phyloP scores from a whole-genome alignment of 2,329 filamentous ascomycete species.

The Stemphylium lycopersici region DNA sequence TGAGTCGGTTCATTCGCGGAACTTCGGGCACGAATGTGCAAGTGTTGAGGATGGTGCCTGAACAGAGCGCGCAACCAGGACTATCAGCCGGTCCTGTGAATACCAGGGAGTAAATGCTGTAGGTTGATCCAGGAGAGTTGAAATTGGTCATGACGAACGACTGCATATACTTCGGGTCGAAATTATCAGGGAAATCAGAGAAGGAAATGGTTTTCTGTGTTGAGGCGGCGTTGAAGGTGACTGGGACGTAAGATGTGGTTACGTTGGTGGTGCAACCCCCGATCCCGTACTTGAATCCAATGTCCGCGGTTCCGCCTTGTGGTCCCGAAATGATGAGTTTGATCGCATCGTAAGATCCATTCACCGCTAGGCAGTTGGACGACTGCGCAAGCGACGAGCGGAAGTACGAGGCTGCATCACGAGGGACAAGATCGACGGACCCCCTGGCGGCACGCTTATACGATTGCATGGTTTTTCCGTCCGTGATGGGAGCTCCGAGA shows the following conservation, averaged over 20 bases:
- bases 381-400: constrained; percentile 3
- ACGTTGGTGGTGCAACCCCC: constrained; percentile 7
- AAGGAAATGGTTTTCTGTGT: constrained; percentile 6
- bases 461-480: constrained; percentile 7
- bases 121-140: constrained; percentile 1
- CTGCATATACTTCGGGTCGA: constrained; percentile 3
- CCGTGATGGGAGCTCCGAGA: constrained; percentile 4
- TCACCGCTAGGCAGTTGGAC: constrained; percentile 3
- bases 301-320: constrained; percentile 5
- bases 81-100: constrained; percentile 10
- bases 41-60: constrained; percentile 10
- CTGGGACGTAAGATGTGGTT: constrained; percentile 8
- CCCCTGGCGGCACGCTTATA: constrained; percentile 8
- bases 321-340: constrained; percentile 6
- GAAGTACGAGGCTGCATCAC: constrained; percentile 4
- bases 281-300: constrained; percentile 11
- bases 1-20: constrained; percentile 2
- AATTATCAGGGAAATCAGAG: constrained; percentile 4
- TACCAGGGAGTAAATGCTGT: constrained; percentile 4
- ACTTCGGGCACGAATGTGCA: constrained; percentile 8
- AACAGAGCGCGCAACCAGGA: constrained; percentile 12
- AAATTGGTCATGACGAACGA: constrained; percentile 9
- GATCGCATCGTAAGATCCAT: constrained; percentile 9
- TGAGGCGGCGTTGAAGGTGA: constrained; percentile 6
- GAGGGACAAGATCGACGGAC: constrained; percentile 7